Evolutionary conservation across 148 eudicot species (phyloP).

Genomic region (Rhododendron mucronatum): DNA sequence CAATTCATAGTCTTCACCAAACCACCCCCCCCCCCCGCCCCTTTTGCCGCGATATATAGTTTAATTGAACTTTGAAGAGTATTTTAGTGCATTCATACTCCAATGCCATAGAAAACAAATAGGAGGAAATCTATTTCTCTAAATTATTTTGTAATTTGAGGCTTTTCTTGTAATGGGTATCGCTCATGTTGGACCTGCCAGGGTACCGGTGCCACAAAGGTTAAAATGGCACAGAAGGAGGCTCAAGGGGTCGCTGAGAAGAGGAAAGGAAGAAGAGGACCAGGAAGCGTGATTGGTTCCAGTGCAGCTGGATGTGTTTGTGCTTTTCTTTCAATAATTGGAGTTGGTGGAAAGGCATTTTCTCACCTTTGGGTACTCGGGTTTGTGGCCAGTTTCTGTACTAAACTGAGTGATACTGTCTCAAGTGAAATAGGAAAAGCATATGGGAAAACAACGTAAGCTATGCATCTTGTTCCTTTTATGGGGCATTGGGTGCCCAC

Average conservation of each 20-base stretch:
- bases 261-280: conserved; percentile 94
- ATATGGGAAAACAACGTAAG: conserved; percentile 89
- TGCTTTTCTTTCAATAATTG: conserved; percentile 70
- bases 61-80: background rate
- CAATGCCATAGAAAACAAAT: background rate
- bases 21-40: too few relatives aligned
- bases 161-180: background rate
- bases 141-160: background rate
- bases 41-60: background rate
- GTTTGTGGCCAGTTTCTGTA: conserved; percentile 94
- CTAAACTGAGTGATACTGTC: conserved; percentile 90
- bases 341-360: conserved; percentile 59
- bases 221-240: conserved; percentile 95
- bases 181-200: conserved; percentile 13
- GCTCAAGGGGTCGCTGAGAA: conserved; percentile 97
- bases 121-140: background rate
- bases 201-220: conserved; percentile 94
- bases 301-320: conserved; percentile 99
- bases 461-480: background rate
- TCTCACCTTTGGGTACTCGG: conserved; percentile 81
- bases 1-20: background rate
- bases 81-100: too few relatives aligned
- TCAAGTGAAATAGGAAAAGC: conserved; percentile 99
- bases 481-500: background rate
- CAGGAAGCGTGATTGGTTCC: conserved; percentile 94